phyloP scores from a whole-genome alignment of 2,329 filamentous ascomycete species.

The Clarireedia monteithiana region DNA sequence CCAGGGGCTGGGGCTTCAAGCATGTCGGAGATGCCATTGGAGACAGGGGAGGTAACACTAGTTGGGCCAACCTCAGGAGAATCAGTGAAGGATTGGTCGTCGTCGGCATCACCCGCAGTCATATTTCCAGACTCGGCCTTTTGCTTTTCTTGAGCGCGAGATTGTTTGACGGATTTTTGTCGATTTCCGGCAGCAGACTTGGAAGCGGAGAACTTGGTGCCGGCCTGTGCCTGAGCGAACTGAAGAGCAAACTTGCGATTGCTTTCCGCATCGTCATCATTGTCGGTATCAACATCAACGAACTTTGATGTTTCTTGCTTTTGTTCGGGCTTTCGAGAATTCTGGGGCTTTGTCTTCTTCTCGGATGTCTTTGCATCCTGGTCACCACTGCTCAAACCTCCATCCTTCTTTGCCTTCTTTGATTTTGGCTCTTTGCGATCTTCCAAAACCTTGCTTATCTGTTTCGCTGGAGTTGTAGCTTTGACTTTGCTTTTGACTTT shows the following conservation, averaged over 20 bases:
- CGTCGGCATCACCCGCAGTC: conserved; percentile 67
- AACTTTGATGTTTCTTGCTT: neutral
- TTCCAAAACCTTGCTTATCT: conserved; percentile 17
- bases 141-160: conserved; percentile 47
- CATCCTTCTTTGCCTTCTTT: conserved; percentile 23
- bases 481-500: conserved; percentile 17
- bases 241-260: conserved; percentile 72
- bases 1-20: conserved; percentile 63
- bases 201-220: conserved; percentile 41
- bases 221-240: conserved; percentile 62
- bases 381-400: conserved; percentile 17
- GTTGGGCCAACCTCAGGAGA: conserved; percentile 56
- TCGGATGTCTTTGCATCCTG: conserved; percentile 15
- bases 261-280: conserved; percentile 49
- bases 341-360: conserved; percentile 19
- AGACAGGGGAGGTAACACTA: conserved; percentile 31
- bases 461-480: conserved; percentile 14
- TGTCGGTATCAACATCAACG: conserved; percentile 15
- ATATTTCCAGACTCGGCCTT: conserved; percentile 36
- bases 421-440: conserved; percentile 21
- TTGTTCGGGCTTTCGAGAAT: conserved; percentile 1
- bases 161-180: conserved; percentile 61
- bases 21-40: conserved; percentile 74
- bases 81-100: conserved; percentile 64
- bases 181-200: conserved; percentile 42